A percentile compares a stretch with the other conserved stretches of the same genome.
Evolutionary conservation across 2,329 filamentous ascomycete species (phyloP).

Genomic region (Botrytis fragariae): DNA sequence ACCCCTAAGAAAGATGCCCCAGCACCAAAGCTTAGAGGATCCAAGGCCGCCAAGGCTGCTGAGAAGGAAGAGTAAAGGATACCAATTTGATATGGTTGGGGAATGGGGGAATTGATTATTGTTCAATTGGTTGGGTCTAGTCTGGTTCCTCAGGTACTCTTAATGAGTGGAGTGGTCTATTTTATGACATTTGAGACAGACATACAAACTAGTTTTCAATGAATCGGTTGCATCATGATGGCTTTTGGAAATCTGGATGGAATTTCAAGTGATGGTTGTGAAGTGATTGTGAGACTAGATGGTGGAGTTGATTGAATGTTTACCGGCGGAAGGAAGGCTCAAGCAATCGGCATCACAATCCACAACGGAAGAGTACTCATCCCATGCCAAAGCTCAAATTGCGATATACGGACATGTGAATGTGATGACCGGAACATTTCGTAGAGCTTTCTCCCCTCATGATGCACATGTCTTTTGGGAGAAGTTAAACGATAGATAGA

Average conservation of each 20-base stretch:
- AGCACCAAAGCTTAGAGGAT: constrained; percentile 73
- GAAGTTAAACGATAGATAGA: neutral
- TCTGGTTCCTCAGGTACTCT: constrained; percentile 11
- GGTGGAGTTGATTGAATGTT: neutral
- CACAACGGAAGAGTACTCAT: neutral
- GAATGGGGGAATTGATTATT: constrained; percentile 21
- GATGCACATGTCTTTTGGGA: neutral
- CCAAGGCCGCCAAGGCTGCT: constrained; percentile 72
- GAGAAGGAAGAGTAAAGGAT: constrained; percentile 44
- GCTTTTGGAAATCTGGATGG: neutral
- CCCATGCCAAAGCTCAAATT: neutral
- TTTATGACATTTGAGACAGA: constrained; percentile 12
- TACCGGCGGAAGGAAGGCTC: neutral
- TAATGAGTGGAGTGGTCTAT: constrained; percentile 15
- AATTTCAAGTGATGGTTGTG: neutral
- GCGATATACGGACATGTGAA: neutral
- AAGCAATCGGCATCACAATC: neutral
- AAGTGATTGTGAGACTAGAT: constrained; percentile 4
- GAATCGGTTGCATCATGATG: constrained; percentile 11
- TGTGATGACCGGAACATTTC: neutral
- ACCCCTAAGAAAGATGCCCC: constrained; percentile 71
- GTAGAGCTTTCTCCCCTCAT: neutral
- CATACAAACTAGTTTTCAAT: constrained; percentile 13
- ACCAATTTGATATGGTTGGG: constrained; percentile 29
- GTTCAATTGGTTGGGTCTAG: constrained; percentile 26